Percentiles rank a stretch among this genome's conserved stretches.
Evolutionary conservation across 1,139 yeast species (phyloP).

Genomic region (Suhomyces anneliseae): DNA sequence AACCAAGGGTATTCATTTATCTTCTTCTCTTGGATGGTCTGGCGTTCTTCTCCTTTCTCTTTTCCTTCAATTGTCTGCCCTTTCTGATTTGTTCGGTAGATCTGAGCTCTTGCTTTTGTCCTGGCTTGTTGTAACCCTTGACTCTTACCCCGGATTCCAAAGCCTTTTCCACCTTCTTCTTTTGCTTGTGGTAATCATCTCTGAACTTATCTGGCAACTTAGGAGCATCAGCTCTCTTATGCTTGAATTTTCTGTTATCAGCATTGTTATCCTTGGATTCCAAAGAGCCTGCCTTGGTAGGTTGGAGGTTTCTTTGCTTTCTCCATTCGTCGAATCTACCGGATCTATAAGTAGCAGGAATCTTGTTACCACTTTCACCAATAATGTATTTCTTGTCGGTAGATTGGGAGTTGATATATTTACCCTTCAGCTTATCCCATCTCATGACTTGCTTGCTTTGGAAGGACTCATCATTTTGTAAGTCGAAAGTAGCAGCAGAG

Average conservation of each 20-base stretch:
- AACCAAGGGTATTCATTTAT: slow-evolving; percentile 5
- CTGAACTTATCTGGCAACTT: slow-evolving; percentile 84
- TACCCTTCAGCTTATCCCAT: slow-evolving; percentile 96
- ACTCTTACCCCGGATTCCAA: slow-evolving; percentile 70
- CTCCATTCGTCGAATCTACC: slow-evolving; percentile 95
- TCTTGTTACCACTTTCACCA: slow-evolving; percentile 91
- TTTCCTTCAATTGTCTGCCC: slow-evolving; percentile 65
- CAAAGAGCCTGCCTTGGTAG: slow-evolving; percentile 52
- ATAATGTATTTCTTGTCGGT: slow-evolving; percentile 83
- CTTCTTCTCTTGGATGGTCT: slow-evolving; percentile 54
- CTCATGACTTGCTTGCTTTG: slow-evolving; percentile 70
- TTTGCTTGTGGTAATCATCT: slow-evolving; percentile 82
- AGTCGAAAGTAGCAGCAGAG: slow-evolving; percentile 78
- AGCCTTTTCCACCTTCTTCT: slow-evolving; percentile 81
- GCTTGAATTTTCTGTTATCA: slow-evolving; percentile 59
- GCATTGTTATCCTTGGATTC: slow-evolving; percentile 36
- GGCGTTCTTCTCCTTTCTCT: slow-evolving; percentile 81
- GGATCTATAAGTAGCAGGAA: slow-evolving; percentile 89
- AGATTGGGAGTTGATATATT: slow-evolving; percentile 79
- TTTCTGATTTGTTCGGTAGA: slow-evolving; percentile 78
- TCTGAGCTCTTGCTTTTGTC: slow-evolving; percentile 60
- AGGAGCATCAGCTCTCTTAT: slow-evolving; percentile 77
- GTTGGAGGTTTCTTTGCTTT: slow-evolving; percentile 59
- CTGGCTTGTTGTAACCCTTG: slow-evolving; percentile 63
- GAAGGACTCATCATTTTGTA: slow-evolving; percentile 74